A percentile compares a stretch with the other conserved stretches of the same genome.
Evolutionary conservation across 2,329 filamentous ascomycete genomes (phyloP).

Genomic region (Lachnellula subtilissima): DNA sequence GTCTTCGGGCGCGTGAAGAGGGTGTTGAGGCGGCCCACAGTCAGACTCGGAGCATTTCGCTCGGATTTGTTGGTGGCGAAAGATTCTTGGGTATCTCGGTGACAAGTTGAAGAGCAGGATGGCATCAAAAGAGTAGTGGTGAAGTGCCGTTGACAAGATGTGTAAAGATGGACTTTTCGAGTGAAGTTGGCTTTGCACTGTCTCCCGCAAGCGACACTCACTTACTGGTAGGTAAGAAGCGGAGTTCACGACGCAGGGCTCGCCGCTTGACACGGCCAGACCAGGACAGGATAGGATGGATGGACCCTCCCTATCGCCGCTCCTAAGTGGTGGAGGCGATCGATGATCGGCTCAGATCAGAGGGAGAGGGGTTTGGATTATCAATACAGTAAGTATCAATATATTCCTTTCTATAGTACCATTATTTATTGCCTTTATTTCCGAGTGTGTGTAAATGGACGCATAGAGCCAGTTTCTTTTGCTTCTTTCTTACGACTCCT

Average conservation of each 20-base stretch:
- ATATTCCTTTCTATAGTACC: too few species aligned
- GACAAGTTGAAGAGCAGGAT: not conserved
- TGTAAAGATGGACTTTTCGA: conserved; percentile 9
- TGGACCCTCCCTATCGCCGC: not conserved
- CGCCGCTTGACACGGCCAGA: too few species aligned
- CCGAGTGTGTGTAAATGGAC: not conserved
- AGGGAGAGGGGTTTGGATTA: not conserved
- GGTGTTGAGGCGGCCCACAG: not conserved
- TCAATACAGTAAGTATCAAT: too few species aligned
- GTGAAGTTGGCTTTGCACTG: conserved; percentile 7
- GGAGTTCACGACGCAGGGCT: not conserved
- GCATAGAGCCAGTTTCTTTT: not conserved
- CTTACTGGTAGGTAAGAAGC: not conserved
- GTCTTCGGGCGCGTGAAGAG: conserved; percentile 11
- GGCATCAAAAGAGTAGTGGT: conserved; percentile 5
- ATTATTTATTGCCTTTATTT: not conserved
- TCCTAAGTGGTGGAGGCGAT: not conserved
- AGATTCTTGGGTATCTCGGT: not conserved
- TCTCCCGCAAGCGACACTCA: conserved; percentile 1
- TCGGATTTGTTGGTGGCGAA: not conserved
- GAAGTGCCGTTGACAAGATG: conserved; percentile 1
- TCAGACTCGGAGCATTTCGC: conserved; percentile 17
- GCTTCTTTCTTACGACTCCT: not conserved
- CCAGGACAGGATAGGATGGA: not conserved
- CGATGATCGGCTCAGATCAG: not conserved